Evolutionary conservation across 2,329 filamentous ascomycete genomes (phyloP).

Genomic region (Penicillium polonicum): DNA sequence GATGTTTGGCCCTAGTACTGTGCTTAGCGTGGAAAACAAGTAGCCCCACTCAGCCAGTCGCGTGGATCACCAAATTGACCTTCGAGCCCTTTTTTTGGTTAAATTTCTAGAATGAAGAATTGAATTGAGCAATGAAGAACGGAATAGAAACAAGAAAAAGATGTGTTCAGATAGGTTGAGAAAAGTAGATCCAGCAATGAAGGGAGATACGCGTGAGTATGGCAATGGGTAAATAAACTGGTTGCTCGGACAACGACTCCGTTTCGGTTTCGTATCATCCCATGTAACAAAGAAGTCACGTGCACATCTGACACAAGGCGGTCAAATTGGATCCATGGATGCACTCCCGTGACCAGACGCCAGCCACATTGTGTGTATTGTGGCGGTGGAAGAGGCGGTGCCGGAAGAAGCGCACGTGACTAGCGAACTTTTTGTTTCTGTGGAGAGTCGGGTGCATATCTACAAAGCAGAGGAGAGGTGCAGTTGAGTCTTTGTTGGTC

Average conservation of each 20-base stretch:
- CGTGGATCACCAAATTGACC: constrained; percentile 27
- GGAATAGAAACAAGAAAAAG: constrained; percentile 11
- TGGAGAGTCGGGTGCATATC: constrained; percentile 1
- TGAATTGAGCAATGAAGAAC: constrained; percentile 2
- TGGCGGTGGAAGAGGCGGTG: constrained; percentile 12
- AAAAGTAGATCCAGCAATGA: constrained; percentile 26
- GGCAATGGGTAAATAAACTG: constrained; percentile 20
- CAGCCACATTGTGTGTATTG: background rate
- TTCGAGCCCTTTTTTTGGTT: constrained; percentile 4
- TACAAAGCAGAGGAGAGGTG: constrained; percentile 6
- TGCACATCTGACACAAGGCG: background rate
- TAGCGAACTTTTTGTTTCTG: constrained; percentile 24
- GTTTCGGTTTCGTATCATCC: constrained; percentile 4
- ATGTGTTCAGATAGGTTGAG: background rate
- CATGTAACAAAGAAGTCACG: constrained; percentile 3
- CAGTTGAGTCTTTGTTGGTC: constrained; percentile 2
- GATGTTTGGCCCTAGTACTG: constrained; percentile 43
- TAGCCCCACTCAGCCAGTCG: constrained; percentile 41
- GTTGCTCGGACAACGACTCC: constrained; percentile 53
- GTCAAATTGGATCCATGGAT: background rate
- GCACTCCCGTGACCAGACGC: background rate
- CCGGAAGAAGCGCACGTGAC: constrained; percentile 13
- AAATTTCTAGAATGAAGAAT: constrained; percentile 1
- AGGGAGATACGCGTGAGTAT: constrained; percentile 23
- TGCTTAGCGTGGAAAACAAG: constrained; percentile 41